Base-by-base conservation (phyloP, 805 yeast genomes). In the Candida hungchunana region DNA sequence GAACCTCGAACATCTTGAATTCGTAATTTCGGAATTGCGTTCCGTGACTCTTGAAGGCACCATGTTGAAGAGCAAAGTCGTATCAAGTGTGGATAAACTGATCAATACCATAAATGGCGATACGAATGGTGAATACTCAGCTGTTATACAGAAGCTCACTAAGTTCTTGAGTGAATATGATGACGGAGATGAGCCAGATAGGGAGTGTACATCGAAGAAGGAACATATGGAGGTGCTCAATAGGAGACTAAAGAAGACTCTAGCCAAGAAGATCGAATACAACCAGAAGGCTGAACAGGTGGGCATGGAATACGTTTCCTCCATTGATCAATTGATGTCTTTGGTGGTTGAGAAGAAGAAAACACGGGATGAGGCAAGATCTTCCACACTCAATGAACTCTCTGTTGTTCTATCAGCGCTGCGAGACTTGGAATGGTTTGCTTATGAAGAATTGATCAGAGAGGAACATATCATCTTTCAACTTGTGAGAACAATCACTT, bases 1-100 rank as follows among this genome's bases (percentile, higher is more conserved):
- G 34, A 48, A 51, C 30, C 32, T 51, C 11, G 40, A 36, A 13
- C 49, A 43, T n/a, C 27, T 53, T 8, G 37, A 30, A 12, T 23
- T 35, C 4, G 46, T 46, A 7, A 36, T 46, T 1, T n/a, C 13
- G 1, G 46, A 51, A 11, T 33, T 53, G 5, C 27, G 27, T 9
- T 24, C 19, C 3, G 29, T 32, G 1, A 22, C 46, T 1, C 15
- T 22, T 1, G 18, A 31, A 16, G 42, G 43, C 21, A 40, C 43
- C 1, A 11, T 15, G 2, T 11, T 29, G 10, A 46, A 50, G 40
- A 39, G 37, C 28, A 29, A 31, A 15, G 45, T 50, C 3, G 46
- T 49, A 3, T 28, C 27, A 4, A 21, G 26, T 6, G 40, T 46
- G 12, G 56, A 53, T 31, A 34, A 34, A 7, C 25, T 51, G 21